Conservation (phyloP, 768 basidiomycete genomes). For the Rhodotorula kratochvilovae region DNA sequence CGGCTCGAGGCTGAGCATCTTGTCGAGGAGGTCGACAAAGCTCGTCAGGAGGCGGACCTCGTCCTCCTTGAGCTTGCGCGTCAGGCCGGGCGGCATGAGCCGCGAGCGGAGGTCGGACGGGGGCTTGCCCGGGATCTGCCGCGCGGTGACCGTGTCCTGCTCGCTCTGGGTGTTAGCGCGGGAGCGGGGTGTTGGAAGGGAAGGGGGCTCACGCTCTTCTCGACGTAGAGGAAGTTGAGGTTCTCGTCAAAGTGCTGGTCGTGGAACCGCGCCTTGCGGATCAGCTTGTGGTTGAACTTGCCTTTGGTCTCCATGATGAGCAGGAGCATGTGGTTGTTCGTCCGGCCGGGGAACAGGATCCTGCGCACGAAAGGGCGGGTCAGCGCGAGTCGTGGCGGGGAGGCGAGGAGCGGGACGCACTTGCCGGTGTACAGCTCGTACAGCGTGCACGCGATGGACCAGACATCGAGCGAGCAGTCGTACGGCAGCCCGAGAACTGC, state of each 20-base stretch:
- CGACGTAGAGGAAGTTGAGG: constrained; percentile 73
- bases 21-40: constrained; percentile 87
- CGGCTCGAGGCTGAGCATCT: constrained; percentile 81
- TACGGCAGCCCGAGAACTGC: constrained; percentile 91
- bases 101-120: constrained; percentile 73
- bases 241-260: constrained; percentile 89
- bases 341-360: constrained; percentile 92
- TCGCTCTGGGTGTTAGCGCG: background rate
- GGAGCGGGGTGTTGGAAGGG: background rate
- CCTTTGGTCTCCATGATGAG: constrained; percentile 98
- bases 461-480: constrained; percentile 86
- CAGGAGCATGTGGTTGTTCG: constrained; percentile 95
- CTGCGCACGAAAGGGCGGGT: constrained; percentile 67
- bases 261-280: constrained; percentile 90
- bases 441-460: constrained; percentile 97
- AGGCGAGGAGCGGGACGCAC: constrained; percentile 6
- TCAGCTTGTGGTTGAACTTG: constrained; percentile 83
- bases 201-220: constrained; percentile 69
- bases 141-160: constrained; percentile 73
- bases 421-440: constrained; percentile 60
- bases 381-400: no score
- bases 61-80: constrained; percentile 74
- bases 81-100: constrained; percentile 70
- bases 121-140: constrained; percentile 72
- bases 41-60: constrained; percentile 71